A percentile compares a stretch with the other conserved stretches of the same genome.
These are phyloP conservation scores for Rhynchosporium secalis DNA, from an alignment of 2,329 filamentous ascomycete genomes.

Conservation along the genomic window DNA sequence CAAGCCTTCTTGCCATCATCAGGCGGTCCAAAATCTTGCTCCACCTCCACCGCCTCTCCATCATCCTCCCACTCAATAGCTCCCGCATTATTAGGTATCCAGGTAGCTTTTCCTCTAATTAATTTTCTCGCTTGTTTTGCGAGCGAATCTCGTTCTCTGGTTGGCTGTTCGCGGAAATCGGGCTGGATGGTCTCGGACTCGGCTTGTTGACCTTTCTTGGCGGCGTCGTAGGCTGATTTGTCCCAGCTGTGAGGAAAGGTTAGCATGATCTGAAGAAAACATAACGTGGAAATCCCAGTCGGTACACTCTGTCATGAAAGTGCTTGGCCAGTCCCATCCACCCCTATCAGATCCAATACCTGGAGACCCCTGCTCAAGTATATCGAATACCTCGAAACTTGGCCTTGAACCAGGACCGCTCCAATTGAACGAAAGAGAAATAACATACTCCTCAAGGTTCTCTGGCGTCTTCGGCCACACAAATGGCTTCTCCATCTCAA, in stretches of 20 bases:
- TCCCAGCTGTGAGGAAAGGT: conserved; percentile 56
- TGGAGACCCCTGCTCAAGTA: too few species aligned
- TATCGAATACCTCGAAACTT: too few species aligned
- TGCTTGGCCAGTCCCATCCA: too few species aligned
- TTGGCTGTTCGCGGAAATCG: conserved; percentile 36
- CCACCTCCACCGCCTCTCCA: conserved; percentile 37
- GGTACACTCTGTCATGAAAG: too few species aligned
- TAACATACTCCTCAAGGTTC: conserved; percentile 56
- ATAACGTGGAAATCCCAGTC: too few species aligned
- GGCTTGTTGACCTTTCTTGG: conserved; percentile 49
- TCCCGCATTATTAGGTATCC: conserved; percentile 47
- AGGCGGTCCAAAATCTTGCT: conserved; percentile 32
- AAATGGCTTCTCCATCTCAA: conserved; percentile 85
- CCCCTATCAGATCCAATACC: too few species aligned
- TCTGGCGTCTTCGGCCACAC: conserved; percentile 75
- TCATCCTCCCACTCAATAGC: conserved; percentile 44
- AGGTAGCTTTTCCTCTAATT: conserved; percentile 59
- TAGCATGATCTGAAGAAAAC: not conserved
- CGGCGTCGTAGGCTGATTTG: conserved; percentile 56
- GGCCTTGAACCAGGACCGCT: too few species aligned
- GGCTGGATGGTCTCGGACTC: conserved; percentile 39
- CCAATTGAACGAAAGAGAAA: conserved; percentile 11
- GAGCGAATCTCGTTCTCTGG: conserved; percentile 46
- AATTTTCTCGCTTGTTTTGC: conserved; percentile 63
- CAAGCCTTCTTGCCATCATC: conserved; percentile 8